Evolutionary conservation across 352 stramenopile genomes (phyloP), one percentile per base, ranked within the genome.

Genomic region (Pythium vanterpoolii): DNA sequence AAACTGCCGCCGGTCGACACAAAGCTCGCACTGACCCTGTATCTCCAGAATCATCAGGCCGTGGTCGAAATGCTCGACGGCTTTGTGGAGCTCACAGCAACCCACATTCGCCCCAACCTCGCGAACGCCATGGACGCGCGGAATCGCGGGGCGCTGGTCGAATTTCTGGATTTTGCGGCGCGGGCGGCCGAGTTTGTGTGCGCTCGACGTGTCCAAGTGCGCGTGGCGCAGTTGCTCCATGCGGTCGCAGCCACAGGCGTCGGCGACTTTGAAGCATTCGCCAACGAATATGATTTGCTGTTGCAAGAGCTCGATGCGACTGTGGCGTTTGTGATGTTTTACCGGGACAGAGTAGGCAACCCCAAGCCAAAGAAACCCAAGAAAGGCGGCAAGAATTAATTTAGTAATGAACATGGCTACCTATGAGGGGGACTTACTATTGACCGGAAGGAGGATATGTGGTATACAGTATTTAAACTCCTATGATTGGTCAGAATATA

Each of bases 61-160:
- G 71, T 88, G 61, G 47, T 72, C 4, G 83, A 90, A 43, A 92
- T 92, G 83, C 66, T 92, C 10, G 69, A 87, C 38, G 83, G 83
- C 0, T 92, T 78, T 43, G 62, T 72, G 13, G 78, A 90, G 34
- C 60, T 92, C 45, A 74, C 75, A 19, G 50, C 74, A 14, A 68
- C 70, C 9, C 76, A 87, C 9, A 83, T 92, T 50, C 30, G 70
- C 1, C 76, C 76, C 14, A 75, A 76, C 16, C 56, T 92, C 7
- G 45, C 53, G 13, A 45, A 42, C 0, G 81, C 79, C 5, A 51
- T 88, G 38, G 67, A 48, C 5, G 46, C 56, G 4, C 64, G 68
- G 27, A 83, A 83, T 51, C 76, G 80, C 36, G 71, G 67, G 0
- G 64, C 71, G 21, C 62, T 89, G 26, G 69, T 92, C 33, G 83